These are phyloP conservation scores for Kodamaea fukazawae DNA, from an alignment of 805 yeast species.

Conservation along the genomic window DNA sequence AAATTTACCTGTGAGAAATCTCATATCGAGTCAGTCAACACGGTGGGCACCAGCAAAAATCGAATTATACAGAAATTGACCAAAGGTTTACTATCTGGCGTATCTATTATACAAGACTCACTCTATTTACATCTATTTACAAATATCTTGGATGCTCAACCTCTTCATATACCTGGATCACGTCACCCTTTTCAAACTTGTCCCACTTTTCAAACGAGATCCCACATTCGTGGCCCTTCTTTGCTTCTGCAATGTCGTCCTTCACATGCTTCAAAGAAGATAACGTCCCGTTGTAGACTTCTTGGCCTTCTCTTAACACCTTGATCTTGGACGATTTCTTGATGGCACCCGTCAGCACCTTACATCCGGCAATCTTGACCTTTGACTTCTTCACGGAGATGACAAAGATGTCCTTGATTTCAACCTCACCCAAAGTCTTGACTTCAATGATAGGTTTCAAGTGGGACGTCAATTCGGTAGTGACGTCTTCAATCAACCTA, in stretches of 20 bases:
- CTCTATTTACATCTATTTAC: constrained; percentile 34
- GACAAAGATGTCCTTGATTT: constrained; percentile 67
- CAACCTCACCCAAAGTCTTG: constrained; percentile 64
- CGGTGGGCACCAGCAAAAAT: too few relatives aligned
- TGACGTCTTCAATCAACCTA: constrained; percentile 81
- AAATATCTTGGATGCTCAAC: constrained; percentile 52
- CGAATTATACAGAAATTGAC: background rate
- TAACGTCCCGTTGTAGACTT: constrained; percentile 55
- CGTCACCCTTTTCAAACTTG: constrained; percentile 71
- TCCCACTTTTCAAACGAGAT: constrained; percentile 67
- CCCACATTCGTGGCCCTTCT: constrained; percentile 91
- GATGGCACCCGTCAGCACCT: constrained; percentile 66
- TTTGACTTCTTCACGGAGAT: constrained; percentile 59
- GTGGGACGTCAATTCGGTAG: constrained; percentile 55
- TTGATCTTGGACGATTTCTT: constrained; percentile 57
- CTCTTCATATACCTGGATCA: constrained; percentile 70
- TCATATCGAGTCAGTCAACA: too few relatives aligned
- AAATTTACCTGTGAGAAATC: background rate
- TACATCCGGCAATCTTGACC: constrained; percentile 81
- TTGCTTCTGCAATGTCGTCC: constrained; percentile 72
- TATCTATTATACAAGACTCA: too few relatives aligned
- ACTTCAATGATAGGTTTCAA: constrained; percentile 67
- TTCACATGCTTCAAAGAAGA: constrained; percentile 77
- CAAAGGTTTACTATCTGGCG: background rate
- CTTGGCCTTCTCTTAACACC: constrained; percentile 51